Evolutionary conservation across 2,329 filamentous ascomycete genomes (phyloP).

Genomic region (Colletotrichum acutatum): DNA sequence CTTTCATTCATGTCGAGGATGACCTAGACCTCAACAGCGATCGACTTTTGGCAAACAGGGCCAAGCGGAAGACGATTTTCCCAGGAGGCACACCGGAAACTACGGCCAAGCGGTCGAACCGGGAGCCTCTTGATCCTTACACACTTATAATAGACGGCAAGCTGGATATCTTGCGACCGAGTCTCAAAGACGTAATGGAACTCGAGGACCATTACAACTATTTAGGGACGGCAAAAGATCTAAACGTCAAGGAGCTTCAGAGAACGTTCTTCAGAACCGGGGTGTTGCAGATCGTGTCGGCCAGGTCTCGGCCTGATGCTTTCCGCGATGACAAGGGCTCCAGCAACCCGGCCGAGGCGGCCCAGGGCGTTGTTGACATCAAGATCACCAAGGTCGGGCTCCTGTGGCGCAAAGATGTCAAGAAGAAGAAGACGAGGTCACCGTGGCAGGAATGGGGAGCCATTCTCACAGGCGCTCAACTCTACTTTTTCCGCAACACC

Average conservation of each 20-base stretch:
- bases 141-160: conserved; percentile 92
- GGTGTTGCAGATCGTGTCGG: conserved; percentile 93
- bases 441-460: conserved; percentile 99
- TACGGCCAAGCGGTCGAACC: conserved; percentile 68
- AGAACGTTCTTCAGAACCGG: conserved; percentile 92
- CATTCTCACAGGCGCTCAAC: conserved; percentile 93
- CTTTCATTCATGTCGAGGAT: conserved; percentile 97
- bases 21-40: conserved; percentile 84
- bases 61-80: conserved; percentile 77
- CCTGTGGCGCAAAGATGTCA: conserved; percentile 92
- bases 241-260: conserved; percentile 86
- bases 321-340: conserved; percentile 91
- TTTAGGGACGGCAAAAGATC: conserved; percentile 76
- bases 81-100: conserved; percentile 73
- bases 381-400: conserved; percentile 97
- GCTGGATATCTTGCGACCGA: conserved; percentile 83
- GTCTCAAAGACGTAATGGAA: conserved; percentile 90
- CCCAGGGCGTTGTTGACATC: conserved; percentile 95
- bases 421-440: conserved; percentile 93
- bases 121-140: conserved; percentile 95
- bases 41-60: conserved; percentile 76
- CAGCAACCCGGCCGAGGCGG: conserved; percentile 85
- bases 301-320: conserved; percentile 90
- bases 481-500: conserved; percentile 96
- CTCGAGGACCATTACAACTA: conserved; percentile 94